Conservation (phyloP, 176 grass and related monocot genomes). For the Raddia distichophylla region DNA sequence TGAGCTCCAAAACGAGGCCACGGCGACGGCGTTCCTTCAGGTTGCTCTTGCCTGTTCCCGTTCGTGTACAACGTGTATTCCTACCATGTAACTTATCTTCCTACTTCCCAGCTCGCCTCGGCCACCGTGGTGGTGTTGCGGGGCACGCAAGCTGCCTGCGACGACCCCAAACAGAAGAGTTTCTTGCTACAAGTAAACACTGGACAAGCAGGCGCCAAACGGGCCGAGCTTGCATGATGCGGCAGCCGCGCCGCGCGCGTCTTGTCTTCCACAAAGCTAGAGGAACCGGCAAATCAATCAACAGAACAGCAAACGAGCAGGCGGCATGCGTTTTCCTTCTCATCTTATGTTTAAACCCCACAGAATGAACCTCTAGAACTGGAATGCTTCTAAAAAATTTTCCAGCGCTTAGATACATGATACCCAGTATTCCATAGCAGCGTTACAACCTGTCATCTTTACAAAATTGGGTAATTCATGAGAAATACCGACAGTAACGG, state of each 20-base stretch:
- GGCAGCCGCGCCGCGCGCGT: too few relatives aligned
- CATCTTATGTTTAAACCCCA: too few relatives aligned
- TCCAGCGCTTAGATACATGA: neutral
- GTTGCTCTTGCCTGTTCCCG: constrained; percentile 2
- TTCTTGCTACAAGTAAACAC: neutral
- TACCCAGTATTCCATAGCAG: neutral
- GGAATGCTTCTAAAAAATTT: neutral
- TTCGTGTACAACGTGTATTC: constrained; percentile 1
- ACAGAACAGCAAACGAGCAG: neutral
- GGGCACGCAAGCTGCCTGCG: neutral
- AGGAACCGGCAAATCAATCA: neutral
- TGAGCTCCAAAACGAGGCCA: neutral
- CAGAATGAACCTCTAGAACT: neutral
- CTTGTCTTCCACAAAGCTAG: neutral
- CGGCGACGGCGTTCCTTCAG: neutral
- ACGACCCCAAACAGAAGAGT: neutral
- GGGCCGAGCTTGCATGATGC: neutral
- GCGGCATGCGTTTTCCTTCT: neutral
- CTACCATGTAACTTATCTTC: neutral
- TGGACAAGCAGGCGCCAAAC: neutral
- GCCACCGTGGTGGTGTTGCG: neutral
- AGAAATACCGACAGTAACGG: neutral
- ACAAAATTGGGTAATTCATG: neutral
- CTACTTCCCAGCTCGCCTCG: neutral
- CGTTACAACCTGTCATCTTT: neutral